Percentiles rank a stretch among this genome's conserved stretches.
Evolutionary conservation across 352 stramenopile species (phyloP).

Genomic region (Salisapilia sapeloensis): DNA sequence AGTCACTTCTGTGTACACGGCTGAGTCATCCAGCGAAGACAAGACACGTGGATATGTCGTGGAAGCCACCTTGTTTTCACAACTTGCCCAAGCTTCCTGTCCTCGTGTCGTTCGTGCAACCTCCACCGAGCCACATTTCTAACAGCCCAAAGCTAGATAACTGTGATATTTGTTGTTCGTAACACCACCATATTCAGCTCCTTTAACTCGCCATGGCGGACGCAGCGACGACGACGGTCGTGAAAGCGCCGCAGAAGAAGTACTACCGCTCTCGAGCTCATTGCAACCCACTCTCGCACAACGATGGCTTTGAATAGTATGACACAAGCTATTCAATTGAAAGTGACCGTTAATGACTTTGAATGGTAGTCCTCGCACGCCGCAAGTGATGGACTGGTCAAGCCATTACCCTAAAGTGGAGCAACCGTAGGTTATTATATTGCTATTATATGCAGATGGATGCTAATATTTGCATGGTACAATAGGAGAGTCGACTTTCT

Average conservation of each 20-base stretch:
- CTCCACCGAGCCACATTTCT: no score
- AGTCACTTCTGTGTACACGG: no score
- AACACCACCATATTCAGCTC: no score
- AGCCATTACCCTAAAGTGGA: conserved; percentile 83
- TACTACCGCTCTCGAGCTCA: conserved; percentile 93
- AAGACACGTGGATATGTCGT: no score
- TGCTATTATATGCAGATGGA: neutral
- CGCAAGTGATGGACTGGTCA: conserved; percentile 86
- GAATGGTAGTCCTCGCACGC: conserved; percentile 50
- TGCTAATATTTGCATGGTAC: neutral
- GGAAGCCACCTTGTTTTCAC: no score
- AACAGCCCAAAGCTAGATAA: no score
- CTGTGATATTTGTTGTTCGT: no score
- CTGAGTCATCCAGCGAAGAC: no score
- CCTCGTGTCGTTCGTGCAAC: no score
- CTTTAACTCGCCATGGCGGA: no score
- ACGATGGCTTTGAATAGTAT: conserved; percentile 92
- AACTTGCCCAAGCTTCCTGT: no score
- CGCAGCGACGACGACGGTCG: conserved; percentile 5
- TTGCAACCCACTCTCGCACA: conserved; percentile 94
- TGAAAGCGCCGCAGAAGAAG: conserved; percentile 86
- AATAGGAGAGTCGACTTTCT: conserved; percentile 82
- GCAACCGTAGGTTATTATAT: conserved; percentile 23
- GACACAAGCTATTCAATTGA: conserved; percentile 3
- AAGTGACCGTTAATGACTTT: conserved; percentile 1